A percentile compares a stretch with the other conserved stretches of the same genome.
These are phyloP conservation scores for Glonium stellatum DNA, from an alignment of 495 filamentous ascomycete genomes.

Conservation along the genomic window DNA sequence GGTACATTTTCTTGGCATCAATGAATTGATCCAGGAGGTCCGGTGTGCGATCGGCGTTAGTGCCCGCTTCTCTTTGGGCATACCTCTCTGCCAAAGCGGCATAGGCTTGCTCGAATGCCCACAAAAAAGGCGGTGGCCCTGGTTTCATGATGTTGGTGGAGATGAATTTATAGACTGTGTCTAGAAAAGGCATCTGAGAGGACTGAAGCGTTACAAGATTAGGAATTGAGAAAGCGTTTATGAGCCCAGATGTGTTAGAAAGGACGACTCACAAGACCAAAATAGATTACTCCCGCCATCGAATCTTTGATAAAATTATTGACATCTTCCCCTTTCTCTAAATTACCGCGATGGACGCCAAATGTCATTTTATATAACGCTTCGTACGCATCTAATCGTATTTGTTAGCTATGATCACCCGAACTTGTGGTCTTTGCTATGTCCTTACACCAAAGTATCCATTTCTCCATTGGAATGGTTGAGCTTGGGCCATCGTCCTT, in stretches of 20 bases:
- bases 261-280: conserved; percentile 29
- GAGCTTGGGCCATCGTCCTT: background rate
- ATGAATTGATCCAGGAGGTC: conserved; percentile 32
- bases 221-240: background rate
- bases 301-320: conserved; percentile 27
- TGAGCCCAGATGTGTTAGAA: background rate
- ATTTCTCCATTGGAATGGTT: background rate
- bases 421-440: background rate
- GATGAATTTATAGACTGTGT: conserved; percentile 9
- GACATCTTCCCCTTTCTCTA: conserved; percentile 19
- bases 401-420: background rate
- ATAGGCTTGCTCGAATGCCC: conserved; percentile 8
- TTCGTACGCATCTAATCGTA: conserved; percentile 36
- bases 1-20: conserved; percentile 25
- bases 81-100: background rate
- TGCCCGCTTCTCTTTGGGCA: background rate
- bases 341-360: conserved; percentile 30
- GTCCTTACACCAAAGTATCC: background rate
- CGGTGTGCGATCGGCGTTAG: background rate
- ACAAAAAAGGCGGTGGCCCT: background rate
- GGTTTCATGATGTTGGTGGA: background rate
- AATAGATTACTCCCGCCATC: conserved; percentile 33
- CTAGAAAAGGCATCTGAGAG: conserved; percentile 25
- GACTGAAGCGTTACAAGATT: conserved; percentile 11
- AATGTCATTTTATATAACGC: conserved; percentile 37